Conservation (phyloP, 2,329 filamentous ascomycete species). For the Paramyrothecium roridum region DNA sequence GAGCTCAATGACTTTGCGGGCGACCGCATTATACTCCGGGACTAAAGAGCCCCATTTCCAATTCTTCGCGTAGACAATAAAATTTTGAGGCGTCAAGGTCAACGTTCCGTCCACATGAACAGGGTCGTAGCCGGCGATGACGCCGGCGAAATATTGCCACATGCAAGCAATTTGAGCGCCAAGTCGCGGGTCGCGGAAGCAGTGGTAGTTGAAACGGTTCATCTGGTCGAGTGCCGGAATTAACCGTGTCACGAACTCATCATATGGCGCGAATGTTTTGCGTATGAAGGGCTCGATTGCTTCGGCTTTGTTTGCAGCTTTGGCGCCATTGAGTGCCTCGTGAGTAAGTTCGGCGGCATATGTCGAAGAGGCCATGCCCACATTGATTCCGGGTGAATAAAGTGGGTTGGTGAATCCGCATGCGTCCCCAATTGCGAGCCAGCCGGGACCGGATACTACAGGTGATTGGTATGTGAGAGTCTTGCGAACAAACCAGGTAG, state of each 20-base stretch:
- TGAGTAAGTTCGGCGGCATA: constrained; percentile 3
- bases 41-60: not conserved
- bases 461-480: constrained; percentile 3
- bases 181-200: constrained; percentile 1
- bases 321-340: not conserved
- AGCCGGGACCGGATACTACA: constrained; percentile 3
- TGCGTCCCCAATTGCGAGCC: constrained; percentile 2
- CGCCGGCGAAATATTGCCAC: not conserved
- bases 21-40: not conserved
- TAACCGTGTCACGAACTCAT: not conserved
- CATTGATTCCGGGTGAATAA: constrained; percentile 1
- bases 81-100: not conserved
- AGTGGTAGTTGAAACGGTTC: constrained; percentile 3
- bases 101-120: not conserved
- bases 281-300: not conserved
- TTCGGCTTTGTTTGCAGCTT: not conserved
- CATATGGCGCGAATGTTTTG: constrained; percentile 2
- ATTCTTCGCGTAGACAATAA: not conserved
- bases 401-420: constrained; percentile 3
- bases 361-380: constrained; percentile 1
- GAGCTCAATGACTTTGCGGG: constrained; percentile 2
- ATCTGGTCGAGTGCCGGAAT: constrained; percentile 3
- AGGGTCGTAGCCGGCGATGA: not conserved
- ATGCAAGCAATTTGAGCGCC: not conserved
- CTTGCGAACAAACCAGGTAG: constrained; percentile 3